phyloP scores from a whole-genome alignment of 306 rosid species.

The Vigna radiata region DNA sequence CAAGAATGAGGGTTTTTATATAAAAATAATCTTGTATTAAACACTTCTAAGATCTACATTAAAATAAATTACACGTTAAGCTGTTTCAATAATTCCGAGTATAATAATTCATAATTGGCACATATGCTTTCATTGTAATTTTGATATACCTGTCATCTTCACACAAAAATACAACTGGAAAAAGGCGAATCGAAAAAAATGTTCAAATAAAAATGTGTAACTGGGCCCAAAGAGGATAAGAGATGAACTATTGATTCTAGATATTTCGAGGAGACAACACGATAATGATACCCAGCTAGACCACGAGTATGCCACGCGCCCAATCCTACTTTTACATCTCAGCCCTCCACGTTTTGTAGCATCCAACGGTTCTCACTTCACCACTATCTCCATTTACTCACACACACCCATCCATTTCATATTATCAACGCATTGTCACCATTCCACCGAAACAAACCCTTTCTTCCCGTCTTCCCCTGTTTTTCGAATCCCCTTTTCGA shows the following conservation, averaged over 20 bases:
- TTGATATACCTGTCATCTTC: not conserved
- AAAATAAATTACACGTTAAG: no score
- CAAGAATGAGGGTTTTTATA: no score
- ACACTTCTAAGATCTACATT: no score
- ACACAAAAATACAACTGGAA: not conserved
- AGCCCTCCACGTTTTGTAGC: constrained; percentile 48
- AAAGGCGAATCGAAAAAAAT: not conserved
- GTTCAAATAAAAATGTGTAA: not conserved
- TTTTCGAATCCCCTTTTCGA: not conserved
- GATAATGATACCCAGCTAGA: constrained; percentile 16
- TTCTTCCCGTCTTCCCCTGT: not conserved
- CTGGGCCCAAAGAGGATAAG: not conserved
- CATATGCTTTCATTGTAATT: not conserved
- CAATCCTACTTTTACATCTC: constrained; percentile 1
- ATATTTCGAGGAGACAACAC: constrained; percentile 40
- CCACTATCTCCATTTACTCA: constrained; percentile 2
- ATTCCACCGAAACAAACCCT: not conserved
- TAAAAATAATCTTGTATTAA: no score
- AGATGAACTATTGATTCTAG: constrained; percentile 40
- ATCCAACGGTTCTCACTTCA: constrained; percentile 51
- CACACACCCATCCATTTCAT: constrained; percentile 7
- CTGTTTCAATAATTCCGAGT: no score
- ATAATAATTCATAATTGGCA: not conserved
- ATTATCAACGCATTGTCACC: not conserved
- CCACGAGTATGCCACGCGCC: constrained; percentile 88